Conservation (phyloP, 208 protist genomes). For the Wallacemonas rigidus region DNA sequence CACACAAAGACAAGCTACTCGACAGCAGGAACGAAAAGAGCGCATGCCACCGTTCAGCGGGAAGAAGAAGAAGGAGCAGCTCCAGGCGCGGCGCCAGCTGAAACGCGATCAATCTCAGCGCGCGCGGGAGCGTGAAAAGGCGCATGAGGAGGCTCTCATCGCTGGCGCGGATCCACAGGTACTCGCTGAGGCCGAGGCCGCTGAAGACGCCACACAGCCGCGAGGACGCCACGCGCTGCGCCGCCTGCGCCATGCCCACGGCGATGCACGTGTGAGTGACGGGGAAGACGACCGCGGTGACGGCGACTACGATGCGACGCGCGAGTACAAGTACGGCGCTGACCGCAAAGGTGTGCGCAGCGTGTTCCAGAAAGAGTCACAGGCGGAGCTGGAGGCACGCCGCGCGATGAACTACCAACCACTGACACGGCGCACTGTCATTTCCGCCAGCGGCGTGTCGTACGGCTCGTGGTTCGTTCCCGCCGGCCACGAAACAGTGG, state of each 20-base stretch:
- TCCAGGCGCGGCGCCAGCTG: constrained; percentile 79
- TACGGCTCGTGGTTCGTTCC: constrained; percentile 66
- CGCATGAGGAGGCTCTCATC: background rate
- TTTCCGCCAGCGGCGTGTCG: constrained; percentile 53
- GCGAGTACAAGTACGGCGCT: constrained; percentile 67
- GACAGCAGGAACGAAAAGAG: background rate
- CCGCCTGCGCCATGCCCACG: background rate
- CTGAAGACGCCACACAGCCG: background rate
- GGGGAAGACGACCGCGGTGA: constrained; percentile 2
- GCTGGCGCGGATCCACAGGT: constrained; percentile 2
- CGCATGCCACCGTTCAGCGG: constrained; percentile 83
- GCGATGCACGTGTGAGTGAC: background rate
- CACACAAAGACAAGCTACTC: constrained; percentile 5
- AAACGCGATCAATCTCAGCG: constrained; percentile 53
- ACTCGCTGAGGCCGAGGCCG: constrained; percentile 15
- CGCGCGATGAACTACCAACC: constrained; percentile 57
- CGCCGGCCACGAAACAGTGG: constrained; percentile 24
- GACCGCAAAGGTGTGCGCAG: constrained; percentile 72
- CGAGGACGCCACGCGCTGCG: constrained; percentile 13
- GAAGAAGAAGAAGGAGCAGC: constrained; percentile 92
- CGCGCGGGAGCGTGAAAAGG: constrained; percentile 13
- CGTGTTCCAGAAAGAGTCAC: constrained; percentile 74
- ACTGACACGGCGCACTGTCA: constrained; percentile 48
- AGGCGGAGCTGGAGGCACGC: constrained; percentile 55
- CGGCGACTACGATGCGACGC: constrained; percentile 7